Evolutionary conservation across 2,329 filamentous ascomycete species (phyloP).

Genomic region (Colletotrichum plurivorum): DNA sequence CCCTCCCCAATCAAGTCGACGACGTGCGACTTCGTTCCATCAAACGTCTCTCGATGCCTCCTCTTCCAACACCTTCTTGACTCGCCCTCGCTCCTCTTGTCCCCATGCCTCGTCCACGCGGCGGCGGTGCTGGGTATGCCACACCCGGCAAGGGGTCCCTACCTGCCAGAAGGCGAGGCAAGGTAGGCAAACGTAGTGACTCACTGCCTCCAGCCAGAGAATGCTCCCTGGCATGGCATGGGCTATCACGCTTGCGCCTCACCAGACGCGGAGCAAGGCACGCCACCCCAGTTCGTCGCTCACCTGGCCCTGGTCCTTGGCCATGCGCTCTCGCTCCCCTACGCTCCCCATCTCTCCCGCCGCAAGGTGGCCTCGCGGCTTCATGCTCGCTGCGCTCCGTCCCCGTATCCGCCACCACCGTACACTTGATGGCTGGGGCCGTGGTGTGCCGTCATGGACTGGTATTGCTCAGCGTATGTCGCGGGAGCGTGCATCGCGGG

Average conservation of each 20-base stretch:
- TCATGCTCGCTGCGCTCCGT: constrained; percentile 59
- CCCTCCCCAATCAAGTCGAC: constrained; percentile 36
- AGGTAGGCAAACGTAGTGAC: constrained; percentile 13
- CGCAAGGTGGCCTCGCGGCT: constrained; percentile 34
- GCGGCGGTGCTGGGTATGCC: constrained; percentile 3
- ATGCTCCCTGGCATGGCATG: background rate
- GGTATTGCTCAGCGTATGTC: constrained; percentile 55
- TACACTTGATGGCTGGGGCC: constrained; percentile 56
- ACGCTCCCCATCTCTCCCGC: constrained; percentile 6
- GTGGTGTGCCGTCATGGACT: constrained; percentile 55
- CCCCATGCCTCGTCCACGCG: constrained; percentile 34
- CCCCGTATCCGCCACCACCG: constrained; percentile 57
- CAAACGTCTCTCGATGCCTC: constrained; percentile 14
- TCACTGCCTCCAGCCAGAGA: constrained; percentile 22
- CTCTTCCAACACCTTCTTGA: background rate
- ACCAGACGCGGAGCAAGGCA: constrained; percentile 32
- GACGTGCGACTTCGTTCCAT: constrained; percentile 20
- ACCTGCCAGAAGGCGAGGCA: no score
- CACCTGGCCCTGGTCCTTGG: constrained; percentile 8
- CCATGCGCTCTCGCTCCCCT: constrained; percentile 24
- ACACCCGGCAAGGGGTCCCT: background rate
- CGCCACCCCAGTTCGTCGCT: constrained; percentile 5
- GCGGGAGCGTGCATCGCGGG: constrained; percentile 46
- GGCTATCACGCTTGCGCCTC: constrained; percentile 27
- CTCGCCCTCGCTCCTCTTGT: constrained; percentile 23